Evolutionary conservation across 169 alveolate genomes (phyloP).

Genomic region (Plasmodium chabaudi): DNA sequence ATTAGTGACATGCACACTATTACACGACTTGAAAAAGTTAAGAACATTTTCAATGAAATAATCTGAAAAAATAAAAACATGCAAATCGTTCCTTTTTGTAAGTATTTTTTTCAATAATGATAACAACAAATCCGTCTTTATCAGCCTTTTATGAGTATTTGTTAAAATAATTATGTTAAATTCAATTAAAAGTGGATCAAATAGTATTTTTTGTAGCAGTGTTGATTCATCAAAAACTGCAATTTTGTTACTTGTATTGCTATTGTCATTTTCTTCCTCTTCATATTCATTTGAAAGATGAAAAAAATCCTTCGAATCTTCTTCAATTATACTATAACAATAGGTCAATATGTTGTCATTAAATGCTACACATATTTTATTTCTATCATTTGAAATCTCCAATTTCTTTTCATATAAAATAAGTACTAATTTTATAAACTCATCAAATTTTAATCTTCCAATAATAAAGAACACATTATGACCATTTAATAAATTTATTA

Average conservation of each 20-base stretch:
- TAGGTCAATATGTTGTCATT: conserved; percentile 17
- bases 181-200: conserved; percentile 84
- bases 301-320: conserved; percentile 44
- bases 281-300: conserved; percentile 10
- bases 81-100: conserved; percentile 52
- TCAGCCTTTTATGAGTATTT: conserved; percentile 76
- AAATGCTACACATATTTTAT: conserved; percentile 46
- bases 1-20: not conserved
- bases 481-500: conserved; percentile 31
- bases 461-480: conserved; percentile 47
- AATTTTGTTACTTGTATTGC: conserved; percentile 3
- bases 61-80: conserved; percentile 52
- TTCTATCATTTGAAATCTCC: conserved; percentile 57
- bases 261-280: conserved; percentile 1
- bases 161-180: conserved; percentile 81
- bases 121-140: conserved; percentile 77
- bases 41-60: conserved; percentile 54
- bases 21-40: conserved; percentile 45
- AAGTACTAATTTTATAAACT: conserved; percentile 29
- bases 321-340: conserved; percentile 23
- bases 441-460: conserved; percentile 59
- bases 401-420: conserved; percentile 69
- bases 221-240: conserved; percentile 39
- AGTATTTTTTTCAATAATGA: conserved; percentile 76
- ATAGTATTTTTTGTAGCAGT: conserved; percentile 53